phyloP scores from a whole-genome alignment of 2,329 filamentous ascomycete genomes.

The Emergomyces pasteurianus region DNA sequence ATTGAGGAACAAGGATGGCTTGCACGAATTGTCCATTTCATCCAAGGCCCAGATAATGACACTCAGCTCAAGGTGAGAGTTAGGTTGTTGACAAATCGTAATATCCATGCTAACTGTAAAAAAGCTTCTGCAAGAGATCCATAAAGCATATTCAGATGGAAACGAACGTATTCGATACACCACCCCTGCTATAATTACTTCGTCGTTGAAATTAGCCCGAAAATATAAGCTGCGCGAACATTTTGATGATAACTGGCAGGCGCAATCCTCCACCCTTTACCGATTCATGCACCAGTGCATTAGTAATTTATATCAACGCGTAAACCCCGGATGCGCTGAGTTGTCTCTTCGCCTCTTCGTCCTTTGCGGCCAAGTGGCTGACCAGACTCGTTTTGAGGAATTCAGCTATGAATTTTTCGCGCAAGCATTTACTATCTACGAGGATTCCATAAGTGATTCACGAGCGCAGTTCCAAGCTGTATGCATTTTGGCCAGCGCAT shows the following conservation, averaged over 20 bases:
- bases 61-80: constrained; percentile 65
- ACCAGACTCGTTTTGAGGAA: constrained; percentile 85
- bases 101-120: constrained; percentile 9
- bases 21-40: constrained; percentile 78
- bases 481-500: constrained; percentile 77
- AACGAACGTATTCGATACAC: constrained; percentile 95
- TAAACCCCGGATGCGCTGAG: constrained; percentile 72
- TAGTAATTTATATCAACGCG: constrained; percentile 75
- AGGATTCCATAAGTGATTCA: constrained; percentile 90
- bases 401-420: constrained; percentile 97
- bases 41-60: constrained; percentile 75
- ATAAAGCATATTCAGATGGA: constrained; percentile 78
- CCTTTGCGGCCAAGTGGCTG: constrained; percentile 82
- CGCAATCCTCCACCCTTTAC: constrained; percentile 69
- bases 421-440: constrained; percentile 95
- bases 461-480: constrained; percentile 97
- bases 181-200: constrained; percentile 80
- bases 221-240: constrained; percentile 86
- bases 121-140: constrained; percentile 69
- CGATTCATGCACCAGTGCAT: constrained; percentile 90
- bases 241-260: constrained; percentile 62
- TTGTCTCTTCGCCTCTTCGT: constrained; percentile 82
- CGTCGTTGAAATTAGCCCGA: constrained; percentile 77
- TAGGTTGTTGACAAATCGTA: background rate
- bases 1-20: constrained; percentile 97